phyloP scores from a whole-genome alignment of 1,139 yeast genomes.

The Hansenula lynferdii region DNA sequence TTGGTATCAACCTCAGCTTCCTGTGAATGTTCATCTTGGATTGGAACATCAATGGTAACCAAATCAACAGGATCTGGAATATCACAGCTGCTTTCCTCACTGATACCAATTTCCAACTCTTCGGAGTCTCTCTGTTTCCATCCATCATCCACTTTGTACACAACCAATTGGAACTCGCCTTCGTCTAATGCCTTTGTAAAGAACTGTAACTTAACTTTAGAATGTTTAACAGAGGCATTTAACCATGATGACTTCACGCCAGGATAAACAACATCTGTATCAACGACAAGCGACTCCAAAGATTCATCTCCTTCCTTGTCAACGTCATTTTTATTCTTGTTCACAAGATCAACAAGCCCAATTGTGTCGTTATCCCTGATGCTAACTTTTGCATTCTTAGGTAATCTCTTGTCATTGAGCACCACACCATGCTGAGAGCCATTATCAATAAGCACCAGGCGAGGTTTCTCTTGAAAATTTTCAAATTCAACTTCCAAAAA shows the following conservation, averaged over 20 bases:
- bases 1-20: too few species aligned
- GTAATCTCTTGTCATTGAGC: slow-evolving; percentile 2
- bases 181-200: neutral
- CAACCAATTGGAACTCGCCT: neutral
- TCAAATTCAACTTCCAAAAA: neutral
- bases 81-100: too few species aligned
- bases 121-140: too few species aligned
- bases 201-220: neutral
- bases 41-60: too few species aligned
- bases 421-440: slow-evolving; percentile 12
- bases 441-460: neutral
- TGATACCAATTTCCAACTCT: too few species aligned
- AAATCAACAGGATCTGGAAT: too few species aligned
- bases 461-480: neutral
- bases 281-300: too few species aligned
- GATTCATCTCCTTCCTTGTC: too few species aligned
- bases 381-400: neutral
- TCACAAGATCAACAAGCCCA: slow-evolving; percentile 6
- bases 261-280: neutral
- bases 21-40: too few species aligned
- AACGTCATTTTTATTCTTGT: too few species aligned
- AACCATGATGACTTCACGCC: neutral
- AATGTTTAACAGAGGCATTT: neutral
- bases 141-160: neutral
- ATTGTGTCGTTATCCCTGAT: slow-evolving; percentile 3